These are phyloP conservation scores for Spathaspora boniae DNA, from an alignment of 805 yeast genomes.

Conservation along the genomic window DNA sequence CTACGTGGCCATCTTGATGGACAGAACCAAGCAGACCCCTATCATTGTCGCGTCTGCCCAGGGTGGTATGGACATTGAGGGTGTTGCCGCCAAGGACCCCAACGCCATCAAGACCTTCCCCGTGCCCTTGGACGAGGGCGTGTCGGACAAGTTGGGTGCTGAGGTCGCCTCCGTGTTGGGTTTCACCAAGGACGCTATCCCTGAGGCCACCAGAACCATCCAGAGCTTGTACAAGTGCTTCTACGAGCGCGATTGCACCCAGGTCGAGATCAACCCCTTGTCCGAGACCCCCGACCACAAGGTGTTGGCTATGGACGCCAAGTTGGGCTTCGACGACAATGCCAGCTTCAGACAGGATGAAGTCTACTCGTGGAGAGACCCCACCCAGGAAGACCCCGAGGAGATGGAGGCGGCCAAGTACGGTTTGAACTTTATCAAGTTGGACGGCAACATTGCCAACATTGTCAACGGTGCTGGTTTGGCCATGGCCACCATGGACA, in stretches of 20 bases:
- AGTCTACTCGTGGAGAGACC: conserved; percentile 94
- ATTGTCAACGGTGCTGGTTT: conserved; percentile 99
- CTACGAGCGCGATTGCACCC: conserved; percentile 91
- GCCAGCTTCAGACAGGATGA: conserved; percentile 94
- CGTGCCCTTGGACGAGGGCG: conserved; percentile 73
- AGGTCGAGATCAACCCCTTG: conserved; percentile 97
- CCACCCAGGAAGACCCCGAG: conserved; percentile 96
- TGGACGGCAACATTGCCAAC: conserved; percentile 98
- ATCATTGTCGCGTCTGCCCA: conserved; percentile 93
- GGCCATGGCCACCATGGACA: conserved; percentile 99
- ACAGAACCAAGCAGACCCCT: conserved; percentile 86
- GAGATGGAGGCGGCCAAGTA: conserved; percentile 89
- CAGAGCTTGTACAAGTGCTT: conserved; percentile 86
- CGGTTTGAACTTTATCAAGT: conserved; percentile 93
- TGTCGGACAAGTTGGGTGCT: conserved; percentile 70
- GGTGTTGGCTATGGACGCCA: conserved; percentile 98
- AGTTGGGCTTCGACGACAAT: conserved; percentile 96
- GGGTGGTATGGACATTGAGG: conserved; percentile 99
- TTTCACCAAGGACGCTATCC: conserved; percentile 70
- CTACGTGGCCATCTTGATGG: conserved; percentile 90
- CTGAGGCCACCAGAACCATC: conserved; percentile 85
- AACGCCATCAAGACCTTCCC: conserved; percentile 86
- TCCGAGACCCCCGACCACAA: conserved; percentile 87
- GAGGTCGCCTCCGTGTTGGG: conserved; percentile 80
- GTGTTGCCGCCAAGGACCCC: conserved; percentile 91